phyloP scores from a whole-genome alignment of 495 filamentous ascomycete genomes.

The Trichocladium uniseriatum region DNA sequence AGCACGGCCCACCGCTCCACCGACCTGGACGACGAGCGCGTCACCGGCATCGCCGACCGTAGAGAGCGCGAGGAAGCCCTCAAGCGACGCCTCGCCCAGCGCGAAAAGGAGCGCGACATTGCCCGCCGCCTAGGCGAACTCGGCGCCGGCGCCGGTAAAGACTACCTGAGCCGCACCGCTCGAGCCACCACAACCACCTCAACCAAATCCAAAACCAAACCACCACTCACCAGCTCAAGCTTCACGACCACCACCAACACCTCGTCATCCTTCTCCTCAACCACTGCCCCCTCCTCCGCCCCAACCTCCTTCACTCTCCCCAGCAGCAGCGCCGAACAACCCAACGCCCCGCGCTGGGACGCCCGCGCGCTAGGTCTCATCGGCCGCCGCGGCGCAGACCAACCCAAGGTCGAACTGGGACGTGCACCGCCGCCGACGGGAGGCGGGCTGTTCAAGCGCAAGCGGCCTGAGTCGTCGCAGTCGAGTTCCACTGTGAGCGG shows the following conservation, averaged over 20 bases:
- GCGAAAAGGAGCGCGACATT: slow-evolving; percentile 75
- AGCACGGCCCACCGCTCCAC: slow-evolving; percentile 44
- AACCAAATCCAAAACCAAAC: background rate
- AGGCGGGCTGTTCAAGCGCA: slow-evolving; percentile 45
- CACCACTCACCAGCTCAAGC: slow-evolving; percentile 1
- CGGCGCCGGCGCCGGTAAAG: slow-evolving; percentile 60
- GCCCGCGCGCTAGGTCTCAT: slow-evolving; percentile 49
- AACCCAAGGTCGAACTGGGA: slow-evolving; percentile 51
- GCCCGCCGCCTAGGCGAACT: slow-evolving; percentile 54
- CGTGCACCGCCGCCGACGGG: slow-evolving; percentile 32
- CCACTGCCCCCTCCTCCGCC: slow-evolving; percentile 1
- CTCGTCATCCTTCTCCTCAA: slow-evolving; percentile 3
- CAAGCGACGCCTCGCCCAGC: slow-evolving; percentile 56
- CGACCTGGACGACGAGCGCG: slow-evolving; percentile 56
- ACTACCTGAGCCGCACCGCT: slow-evolving; percentile 54
- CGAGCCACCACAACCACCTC: slow-evolving; percentile 6
- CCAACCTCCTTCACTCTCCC: background rate
- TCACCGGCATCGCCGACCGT: slow-evolving; percentile 42
- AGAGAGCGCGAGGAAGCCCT: slow-evolving; percentile 55
- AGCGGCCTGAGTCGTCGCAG: slow-evolving; percentile 39
- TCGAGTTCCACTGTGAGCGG: slow-evolving; percentile 23
- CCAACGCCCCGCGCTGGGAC: slow-evolving; percentile 20
- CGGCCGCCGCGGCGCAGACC: slow-evolving; percentile 40
- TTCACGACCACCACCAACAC: slow-evolving; percentile 10
- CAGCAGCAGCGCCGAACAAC: background rate